Evolutionary conservation across 176 grass and related monocot genomes (phyloP).

Genomic region (Hordeum marinum): DNA sequence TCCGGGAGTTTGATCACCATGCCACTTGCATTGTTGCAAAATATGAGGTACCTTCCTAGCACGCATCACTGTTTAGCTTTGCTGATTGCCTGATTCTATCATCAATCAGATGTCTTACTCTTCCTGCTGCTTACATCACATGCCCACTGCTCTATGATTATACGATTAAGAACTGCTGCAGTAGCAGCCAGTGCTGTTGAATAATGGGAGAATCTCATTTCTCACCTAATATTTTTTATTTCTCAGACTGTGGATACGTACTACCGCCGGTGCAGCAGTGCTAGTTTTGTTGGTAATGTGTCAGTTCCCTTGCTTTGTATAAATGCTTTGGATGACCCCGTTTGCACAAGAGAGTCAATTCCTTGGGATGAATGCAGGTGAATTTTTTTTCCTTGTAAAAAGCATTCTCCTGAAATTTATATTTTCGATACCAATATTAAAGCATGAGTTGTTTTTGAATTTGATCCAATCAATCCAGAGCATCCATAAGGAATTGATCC

Average conservation of each 20-base stretch:
- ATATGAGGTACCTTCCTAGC: conserved; percentile 62
- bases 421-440: background rate
- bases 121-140: background rate
- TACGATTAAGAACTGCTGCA: conserved; percentile 3
- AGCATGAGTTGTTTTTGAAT: background rate
- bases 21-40: conserved; percentile 78
- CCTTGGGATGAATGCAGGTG: conserved; percentile 99
- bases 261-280: conserved; percentile 88
- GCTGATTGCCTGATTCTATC: conserved; percentile 9
- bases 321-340: conserved; percentile 91
- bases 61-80: background rate
- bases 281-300: conserved; percentile 68
- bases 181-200: conserved; percentile 1
- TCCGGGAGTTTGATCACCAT: conserved; percentile 92
- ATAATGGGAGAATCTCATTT: conserved; percentile 9
- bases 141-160: background rate
- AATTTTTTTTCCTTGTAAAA: conserved; percentile 12
- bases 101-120: conserved; percentile 9
- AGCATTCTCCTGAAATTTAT: background rate
- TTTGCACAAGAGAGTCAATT: conserved; percentile 95
- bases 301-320: conserved; percentile 84
- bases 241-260: conserved; percentile 98
- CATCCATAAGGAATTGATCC: background rate
- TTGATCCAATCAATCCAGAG: background rate
- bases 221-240: conserved; percentile 14